phyloP scores from a whole-genome alignment of 768 basidiomycete species.

The Serpula lacrymans region DNA sequence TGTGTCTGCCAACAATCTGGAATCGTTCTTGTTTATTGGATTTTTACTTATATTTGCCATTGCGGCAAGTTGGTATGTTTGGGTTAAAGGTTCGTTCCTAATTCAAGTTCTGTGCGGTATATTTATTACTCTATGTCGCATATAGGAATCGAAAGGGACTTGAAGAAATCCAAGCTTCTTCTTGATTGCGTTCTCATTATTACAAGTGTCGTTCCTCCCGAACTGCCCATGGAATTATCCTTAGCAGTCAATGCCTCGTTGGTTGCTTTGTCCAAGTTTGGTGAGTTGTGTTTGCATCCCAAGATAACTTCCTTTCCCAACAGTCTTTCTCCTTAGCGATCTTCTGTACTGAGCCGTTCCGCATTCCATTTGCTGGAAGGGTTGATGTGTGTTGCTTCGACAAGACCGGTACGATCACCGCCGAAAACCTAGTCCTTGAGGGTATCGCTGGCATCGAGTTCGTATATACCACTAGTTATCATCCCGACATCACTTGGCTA shows the following conservation, averaged over 20 bases:
- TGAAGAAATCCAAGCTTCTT: slow-evolving; percentile 93
- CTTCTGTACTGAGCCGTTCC: slow-evolving; percentile 98
- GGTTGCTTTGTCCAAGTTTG: slow-evolving; percentile 89
- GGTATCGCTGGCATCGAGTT: slow-evolving; percentile 91
- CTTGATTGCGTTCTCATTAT: slow-evolving; percentile 96
- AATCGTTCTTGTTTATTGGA: slow-evolving; percentile 96
- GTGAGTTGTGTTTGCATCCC: slow-evolving; percentile 56
- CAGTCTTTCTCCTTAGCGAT: slow-evolving; percentile 58
- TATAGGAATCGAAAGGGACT: slow-evolving; percentile 81
- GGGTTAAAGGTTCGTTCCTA: slow-evolving; percentile 74
- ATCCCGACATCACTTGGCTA: slow-evolving; percentile 5
- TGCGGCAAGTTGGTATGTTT: slow-evolving; percentile 97
- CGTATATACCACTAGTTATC: slow-evolving; percentile 24
- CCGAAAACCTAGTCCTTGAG: slow-evolving; percentile 91
- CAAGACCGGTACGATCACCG: slow-evolving; percentile 98
- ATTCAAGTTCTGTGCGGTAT: background rate
- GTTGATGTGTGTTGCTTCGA: slow-evolving; percentile 99
- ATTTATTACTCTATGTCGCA: background rate
- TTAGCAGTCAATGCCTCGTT: slow-evolving; percentile 94
- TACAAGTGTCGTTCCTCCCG: slow-evolving; percentile 96
- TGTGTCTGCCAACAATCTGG: slow-evolving; percentile 92
- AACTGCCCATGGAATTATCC: slow-evolving; percentile 96
- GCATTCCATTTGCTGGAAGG: slow-evolving; percentile 92
- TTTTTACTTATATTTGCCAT: slow-evolving; percentile 97
- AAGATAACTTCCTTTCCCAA: background rate